Conservation (phyloP, 108 stramenopile species). For the Fistulifera solaris region DNA sequence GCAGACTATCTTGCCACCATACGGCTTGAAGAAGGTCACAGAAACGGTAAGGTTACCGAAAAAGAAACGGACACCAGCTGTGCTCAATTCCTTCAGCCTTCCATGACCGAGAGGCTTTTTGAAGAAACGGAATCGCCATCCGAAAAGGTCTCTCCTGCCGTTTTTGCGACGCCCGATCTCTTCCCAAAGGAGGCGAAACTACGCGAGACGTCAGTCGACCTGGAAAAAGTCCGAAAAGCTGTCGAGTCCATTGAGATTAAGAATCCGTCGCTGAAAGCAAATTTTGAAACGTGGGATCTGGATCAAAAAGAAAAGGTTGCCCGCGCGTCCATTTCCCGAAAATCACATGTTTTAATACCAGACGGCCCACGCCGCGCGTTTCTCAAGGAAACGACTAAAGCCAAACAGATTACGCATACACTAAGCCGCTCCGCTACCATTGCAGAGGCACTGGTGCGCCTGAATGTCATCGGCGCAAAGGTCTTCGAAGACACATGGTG, state of each 20-base stretch:
- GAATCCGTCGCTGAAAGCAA: neutral
- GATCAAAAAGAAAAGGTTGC: neutral
- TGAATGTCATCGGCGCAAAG: slow-evolving; percentile 24
- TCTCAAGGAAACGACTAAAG: slow-evolving; percentile 39
- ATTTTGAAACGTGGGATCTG: neutral
- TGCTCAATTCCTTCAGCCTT: too few species aligned
- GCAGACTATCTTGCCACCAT: too few species aligned
- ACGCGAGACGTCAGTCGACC: slow-evolving; percentile 8
- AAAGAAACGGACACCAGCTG: too few species aligned
- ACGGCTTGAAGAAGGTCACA: too few species aligned
- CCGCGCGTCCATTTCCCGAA: neutral
- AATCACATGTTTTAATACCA: slow-evolving; percentile 39
- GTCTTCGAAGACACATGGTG: slow-evolving; percentile 2
- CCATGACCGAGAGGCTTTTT: too few species aligned
- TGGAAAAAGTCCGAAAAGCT: slow-evolving; percentile 12
- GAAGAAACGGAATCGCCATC: too few species aligned
- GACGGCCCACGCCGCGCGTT: slow-evolving; percentile 39
- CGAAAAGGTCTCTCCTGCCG: too few species aligned
- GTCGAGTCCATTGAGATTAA: slow-evolving; percentile 16
- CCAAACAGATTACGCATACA: slow-evolving; percentile 48
- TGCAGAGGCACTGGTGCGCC: slow-evolving; percentile 56
- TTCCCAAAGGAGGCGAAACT: too few species aligned
- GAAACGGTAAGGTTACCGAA: too few species aligned
- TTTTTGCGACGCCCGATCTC: too few species aligned
- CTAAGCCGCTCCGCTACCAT: slow-evolving; percentile 63